Base-by-base conservation (phyloP, 1,284 basidiomycete species). In the Spongispora temasekensis region DNA sequence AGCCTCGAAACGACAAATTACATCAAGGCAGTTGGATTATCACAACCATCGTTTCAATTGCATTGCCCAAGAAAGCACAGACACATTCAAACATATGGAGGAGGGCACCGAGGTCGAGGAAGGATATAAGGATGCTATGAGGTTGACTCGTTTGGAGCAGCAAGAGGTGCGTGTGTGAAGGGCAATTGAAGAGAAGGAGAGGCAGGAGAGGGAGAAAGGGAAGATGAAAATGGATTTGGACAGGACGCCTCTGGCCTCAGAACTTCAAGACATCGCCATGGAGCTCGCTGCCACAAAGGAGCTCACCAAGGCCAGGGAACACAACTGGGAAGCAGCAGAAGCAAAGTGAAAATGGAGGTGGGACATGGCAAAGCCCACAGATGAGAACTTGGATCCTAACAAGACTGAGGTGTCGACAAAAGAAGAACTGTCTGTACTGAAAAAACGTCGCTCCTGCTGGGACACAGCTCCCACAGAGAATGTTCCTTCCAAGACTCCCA, bases 61-160 rank as follows among this genome's bases (percentile, higher is more conserved):
- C 53, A 84, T 89, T 64, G 91, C 87, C 25, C 82, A 88, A 66
- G 89, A 91, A 56, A 90, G 89, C 63, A 84, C 83, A 13, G 93
- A 95, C 78, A 91, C 90, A 0, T 95, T 95, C 71, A 80, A 86
- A 64, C 78, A 84, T 28, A 77, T 70, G 2, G 86, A 84, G 53
- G 86, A 88, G 48, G 90, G 86, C 0, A 81, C 80, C 60, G 86
- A 84, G 21, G 85, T 86, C 8, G 93, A 95, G 71, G 93, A 94
- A 58, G 92, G 92, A 7, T 99, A 99, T 77, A 95, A 94, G 74
- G 96, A 98, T 71, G 93, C 95, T 23, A 99, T 99, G 97, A 84
- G 95, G 66, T 76, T 96, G 68, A 86, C 93, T 62, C 88, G 90
- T 72, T 77, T 99, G 71, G 96, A 99, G 81, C 89, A 94, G 75